phyloP scores from a whole-genome alignment of 2,329 filamentous ascomycete genomes.

The Ilyonectria sp. region DNA sequence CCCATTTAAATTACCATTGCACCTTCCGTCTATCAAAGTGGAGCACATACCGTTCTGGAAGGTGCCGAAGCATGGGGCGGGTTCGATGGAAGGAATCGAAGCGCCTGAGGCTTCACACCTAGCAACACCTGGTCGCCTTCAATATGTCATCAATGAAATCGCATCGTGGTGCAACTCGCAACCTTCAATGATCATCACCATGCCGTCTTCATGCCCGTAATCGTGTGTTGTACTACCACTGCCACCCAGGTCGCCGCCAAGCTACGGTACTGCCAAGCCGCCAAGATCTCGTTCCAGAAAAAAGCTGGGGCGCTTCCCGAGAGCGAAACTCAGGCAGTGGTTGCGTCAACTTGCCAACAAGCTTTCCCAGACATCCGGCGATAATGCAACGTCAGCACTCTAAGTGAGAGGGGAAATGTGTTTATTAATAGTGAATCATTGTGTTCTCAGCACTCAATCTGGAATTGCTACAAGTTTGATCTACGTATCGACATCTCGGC shows the following conservation, averaged over 20 bases:
- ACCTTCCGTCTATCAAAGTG: not conserved
- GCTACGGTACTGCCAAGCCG: not conserved
- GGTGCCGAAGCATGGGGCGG: not conserved
- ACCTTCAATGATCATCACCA: not conserved
- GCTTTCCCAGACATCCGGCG: not conserved
- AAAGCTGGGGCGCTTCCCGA: not conserved
- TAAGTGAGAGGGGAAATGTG: no score
- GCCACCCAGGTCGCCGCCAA: not conserved
- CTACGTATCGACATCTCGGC: not conserved
- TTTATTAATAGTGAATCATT: not conserved
- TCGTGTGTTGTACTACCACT: not conserved
- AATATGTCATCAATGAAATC: not conserved
- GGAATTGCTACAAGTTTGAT: not conserved
- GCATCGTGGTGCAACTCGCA: not conserved
- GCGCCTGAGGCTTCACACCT: not conserved
- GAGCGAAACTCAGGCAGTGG: not conserved
- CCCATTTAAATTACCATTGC: not conserved
- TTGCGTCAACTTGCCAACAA: not conserved
- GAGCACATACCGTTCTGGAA: not conserved
- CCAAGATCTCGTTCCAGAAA: not conserved
- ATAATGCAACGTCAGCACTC: not conserved
- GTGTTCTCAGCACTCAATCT: conserved; percentile 1
- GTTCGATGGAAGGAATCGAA: not conserved
- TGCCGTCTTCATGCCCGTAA: not conserved
- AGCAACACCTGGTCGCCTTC: not conserved